Evolutionary conservation across 768 basidiomycete genomes (phyloP).

Genomic region (Boletus speciosus): DNA sequence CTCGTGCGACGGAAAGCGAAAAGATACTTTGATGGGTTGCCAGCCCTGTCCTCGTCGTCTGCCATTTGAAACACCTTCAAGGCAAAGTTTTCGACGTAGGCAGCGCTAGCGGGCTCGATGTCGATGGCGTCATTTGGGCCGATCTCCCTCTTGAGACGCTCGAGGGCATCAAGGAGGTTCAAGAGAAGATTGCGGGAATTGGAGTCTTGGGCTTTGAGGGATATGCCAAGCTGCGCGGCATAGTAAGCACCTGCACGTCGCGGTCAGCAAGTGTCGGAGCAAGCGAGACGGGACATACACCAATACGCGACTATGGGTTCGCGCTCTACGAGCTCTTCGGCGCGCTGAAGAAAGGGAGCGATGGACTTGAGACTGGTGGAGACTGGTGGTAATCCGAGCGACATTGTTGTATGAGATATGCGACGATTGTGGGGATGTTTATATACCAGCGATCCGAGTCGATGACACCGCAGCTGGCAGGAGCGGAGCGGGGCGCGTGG

Average conservation of each 20-base stretch:
- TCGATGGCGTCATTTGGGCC: slow-evolving; percentile 77
- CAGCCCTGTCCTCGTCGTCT: slow-evolving; percentile 87
- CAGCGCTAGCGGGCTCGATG: slow-evolving; percentile 75
- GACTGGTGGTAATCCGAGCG: slow-evolving; percentile 57
- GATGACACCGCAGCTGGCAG: slow-evolving; percentile 2
- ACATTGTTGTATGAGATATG: slow-evolving; percentile 16
- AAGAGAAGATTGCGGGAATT: slow-evolving; percentile 67
- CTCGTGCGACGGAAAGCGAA: background rate
- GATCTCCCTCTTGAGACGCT: slow-evolving; percentile 75
- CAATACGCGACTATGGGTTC: slow-evolving; percentile 93
- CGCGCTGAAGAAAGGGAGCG: slow-evolving; percentile 81
- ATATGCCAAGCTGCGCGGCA: slow-evolving; percentile 85
- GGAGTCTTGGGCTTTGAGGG: slow-evolving; percentile 62
- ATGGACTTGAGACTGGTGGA: slow-evolving; percentile 63
- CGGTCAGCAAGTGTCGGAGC: background rate
- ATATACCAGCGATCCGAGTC: background rate
- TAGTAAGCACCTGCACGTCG: slow-evolving; percentile 74
- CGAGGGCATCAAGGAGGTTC: slow-evolving; percentile 71
- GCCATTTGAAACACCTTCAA: slow-evolving; percentile 83
- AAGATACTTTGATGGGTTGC: slow-evolving; percentile 67
- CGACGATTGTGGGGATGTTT: background rate
- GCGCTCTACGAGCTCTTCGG: slow-evolving; percentile 76
- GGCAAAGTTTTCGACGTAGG: slow-evolving; percentile 95
- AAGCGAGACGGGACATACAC: slow-evolving; percentile 56
- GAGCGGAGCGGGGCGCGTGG: slow-evolving; percentile 2